Evolutionary conservation across 208 protist species (phyloP).

Genomic region (Novymonas esmeraldas): DNA sequence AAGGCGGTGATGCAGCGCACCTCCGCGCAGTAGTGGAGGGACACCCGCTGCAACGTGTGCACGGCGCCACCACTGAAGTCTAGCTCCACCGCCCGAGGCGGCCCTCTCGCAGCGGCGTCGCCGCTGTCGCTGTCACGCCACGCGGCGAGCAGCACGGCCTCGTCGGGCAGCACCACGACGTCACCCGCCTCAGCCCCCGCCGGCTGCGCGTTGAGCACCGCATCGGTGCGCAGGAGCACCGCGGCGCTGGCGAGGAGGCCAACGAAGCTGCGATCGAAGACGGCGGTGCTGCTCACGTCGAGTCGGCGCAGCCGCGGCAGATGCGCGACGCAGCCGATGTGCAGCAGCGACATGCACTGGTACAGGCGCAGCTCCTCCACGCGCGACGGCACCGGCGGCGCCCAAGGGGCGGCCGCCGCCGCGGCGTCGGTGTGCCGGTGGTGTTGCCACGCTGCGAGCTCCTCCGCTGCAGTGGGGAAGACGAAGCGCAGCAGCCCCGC

Average conservation of each 20-base stretch:
- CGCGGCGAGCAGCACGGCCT: slow-evolving; percentile 15
- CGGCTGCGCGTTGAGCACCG: not conserved
- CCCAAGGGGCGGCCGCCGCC: not conserved
- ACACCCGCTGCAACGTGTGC: slow-evolving; percentile 14
- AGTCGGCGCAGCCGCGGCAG: slow-evolving; percentile 25
- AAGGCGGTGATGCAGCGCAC: slow-evolving; percentile 35
- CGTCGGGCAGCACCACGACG: slow-evolving; percentile 13
- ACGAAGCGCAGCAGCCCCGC: slow-evolving; percentile 30
- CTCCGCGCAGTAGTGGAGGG: slow-evolving; percentile 25
- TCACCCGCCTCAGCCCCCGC: not conserved
- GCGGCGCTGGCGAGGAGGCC: slow-evolving; percentile 12
- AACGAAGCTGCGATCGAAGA: slow-evolving; percentile 30
- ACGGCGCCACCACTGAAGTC: slow-evolving; percentile 1
- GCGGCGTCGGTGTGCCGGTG: not conserved
- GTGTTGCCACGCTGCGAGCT: not conserved
- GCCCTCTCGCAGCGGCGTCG: not conserved
- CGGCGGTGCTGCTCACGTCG: slow-evolving; percentile 1
- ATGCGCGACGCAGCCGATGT: slow-evolving; percentile 32
- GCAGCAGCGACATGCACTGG: slow-evolving; percentile 22
- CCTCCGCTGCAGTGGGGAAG: slow-evolving; percentile 10
- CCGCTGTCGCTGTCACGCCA: slow-evolving; percentile 8
- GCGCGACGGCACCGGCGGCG: slow-evolving; percentile 12
- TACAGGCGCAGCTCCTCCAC: slow-evolving; percentile 22
- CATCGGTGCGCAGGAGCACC: slow-evolving; percentile 8
- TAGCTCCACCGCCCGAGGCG: slow-evolving; percentile 2